Evolutionary conservation across 192 early-diverging fungal species (phyloP).

Genomic region (Umbelopsis sp.): DNA sequence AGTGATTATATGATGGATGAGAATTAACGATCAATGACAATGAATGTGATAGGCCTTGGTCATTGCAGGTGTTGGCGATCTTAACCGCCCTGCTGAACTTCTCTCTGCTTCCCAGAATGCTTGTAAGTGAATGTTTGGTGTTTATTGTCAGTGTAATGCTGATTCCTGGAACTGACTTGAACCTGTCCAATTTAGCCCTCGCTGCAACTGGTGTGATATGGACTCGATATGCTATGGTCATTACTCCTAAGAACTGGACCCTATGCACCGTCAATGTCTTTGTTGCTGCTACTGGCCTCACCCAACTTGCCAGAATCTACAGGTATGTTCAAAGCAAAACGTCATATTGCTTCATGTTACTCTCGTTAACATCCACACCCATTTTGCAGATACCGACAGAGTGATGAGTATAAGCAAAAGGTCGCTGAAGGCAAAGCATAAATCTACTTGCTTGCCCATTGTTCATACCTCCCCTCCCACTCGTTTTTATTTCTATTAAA

Average conservation of each 20-base stretch:
- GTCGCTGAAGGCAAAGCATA: slow-evolving; percentile 20
- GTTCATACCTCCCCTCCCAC: background rate
- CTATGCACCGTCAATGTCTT: slow-evolving; percentile 93
- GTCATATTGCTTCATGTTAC: too few species aligned
- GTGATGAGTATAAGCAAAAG: slow-evolving; percentile 43
- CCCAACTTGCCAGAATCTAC: slow-evolving; percentile 83
- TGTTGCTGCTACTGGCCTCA: slow-evolving; percentile 86
- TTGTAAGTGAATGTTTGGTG: slow-evolving; percentile 36
- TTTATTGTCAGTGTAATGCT: background rate
- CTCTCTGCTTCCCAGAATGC: slow-evolving; percentile 82
- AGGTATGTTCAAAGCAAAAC: too few species aligned
- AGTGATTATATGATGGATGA: background rate
- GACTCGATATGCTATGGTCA: slow-evolving; percentile 95
- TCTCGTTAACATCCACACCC: too few species aligned
- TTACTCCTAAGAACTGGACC: slow-evolving; percentile 90
- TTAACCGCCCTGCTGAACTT: slow-evolving; percentile 87
- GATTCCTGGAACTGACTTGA: too few species aligned
- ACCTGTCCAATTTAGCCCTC: too few species aligned
- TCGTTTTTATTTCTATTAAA: too few species aligned
- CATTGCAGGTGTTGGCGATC: slow-evolving; percentile 89
- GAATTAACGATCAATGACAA: background rate
- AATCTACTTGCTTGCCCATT: background rate
- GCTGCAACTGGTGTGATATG: slow-evolving; percentile 96
- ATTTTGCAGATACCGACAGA: slow-evolving; percentile 38
- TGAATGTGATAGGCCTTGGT: slow-evolving; percentile 72